Percentiles rank a stretch among this genome's conserved stretches.
phyloP scores from a whole-genome alignment of 2,329 filamentous ascomycete genomes.

The Xylaria sp. region DNA sequence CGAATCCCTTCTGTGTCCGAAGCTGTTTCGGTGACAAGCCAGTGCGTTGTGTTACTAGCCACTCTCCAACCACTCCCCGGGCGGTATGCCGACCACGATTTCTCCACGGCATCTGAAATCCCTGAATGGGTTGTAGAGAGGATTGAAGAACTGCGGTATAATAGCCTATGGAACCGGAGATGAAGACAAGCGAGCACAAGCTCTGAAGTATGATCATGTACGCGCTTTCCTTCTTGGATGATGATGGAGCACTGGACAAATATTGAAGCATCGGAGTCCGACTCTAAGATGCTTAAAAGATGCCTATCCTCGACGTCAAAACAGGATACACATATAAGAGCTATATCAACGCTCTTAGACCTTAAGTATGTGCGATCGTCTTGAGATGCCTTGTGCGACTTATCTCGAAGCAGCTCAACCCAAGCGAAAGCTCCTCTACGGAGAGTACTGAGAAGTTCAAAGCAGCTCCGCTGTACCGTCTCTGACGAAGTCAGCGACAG shows the following conservation, averaged over 20 bases:
- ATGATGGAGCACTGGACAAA: slow-evolving; percentile 31
- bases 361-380: slow-evolving; percentile 20
- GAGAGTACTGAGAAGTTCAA: slow-evolving; percentile 22
- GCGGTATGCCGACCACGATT: slow-evolving; percentile 27
- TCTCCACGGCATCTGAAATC: slow-evolving; percentile 25
- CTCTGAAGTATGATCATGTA: background rate
- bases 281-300: slow-evolving; percentile 12
- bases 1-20: background rate
- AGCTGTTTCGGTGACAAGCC: slow-evolving; percentile 15
- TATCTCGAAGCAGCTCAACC: slow-evolving; percentile 21
- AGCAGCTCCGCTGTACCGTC: background rate
- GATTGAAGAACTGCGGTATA: slow-evolving; percentile 20
- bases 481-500: slow-evolving; percentile 22
- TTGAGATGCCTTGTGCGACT: slow-evolving; percentile 10
- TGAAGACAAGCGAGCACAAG: slow-evolving; percentile 22
- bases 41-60: slow-evolving; percentile 15
- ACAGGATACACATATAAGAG: slow-evolving; percentile 26
- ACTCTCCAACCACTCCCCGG: slow-evolving; percentile 14
- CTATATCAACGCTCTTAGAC: slow-evolving; percentile 18
- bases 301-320: slow-evolving; percentile 22
- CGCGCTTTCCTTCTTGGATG: slow-evolving; percentile 25
- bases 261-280: slow-evolving; percentile 14
- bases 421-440: slow-evolving; percentile 24
- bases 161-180: slow-evolving; percentile 23
- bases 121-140: slow-evolving; percentile 19